Percentiles rank a stretch among this genome's conserved stretches.
Conservation (phyloP, 2,329 filamentous ascomycete species). For the Penicillium fuscoglaucum region DNA sequence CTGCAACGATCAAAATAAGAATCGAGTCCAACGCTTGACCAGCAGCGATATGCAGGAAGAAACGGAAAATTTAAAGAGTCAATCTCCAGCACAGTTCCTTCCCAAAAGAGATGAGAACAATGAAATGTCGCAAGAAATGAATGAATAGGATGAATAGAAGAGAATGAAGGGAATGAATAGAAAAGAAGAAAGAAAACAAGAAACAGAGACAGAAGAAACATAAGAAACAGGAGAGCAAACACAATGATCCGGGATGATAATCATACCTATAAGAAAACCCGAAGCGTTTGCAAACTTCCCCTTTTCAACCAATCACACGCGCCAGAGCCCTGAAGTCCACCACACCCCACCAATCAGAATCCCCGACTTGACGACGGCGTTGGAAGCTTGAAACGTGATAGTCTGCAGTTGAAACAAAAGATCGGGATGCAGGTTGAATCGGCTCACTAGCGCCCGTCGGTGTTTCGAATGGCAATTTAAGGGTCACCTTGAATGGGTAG, state of each 20-base stretch:
- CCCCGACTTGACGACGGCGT: constrained; percentile 5
- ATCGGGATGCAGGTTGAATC: constrained; percentile 20
- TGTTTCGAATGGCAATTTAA: not conserved
- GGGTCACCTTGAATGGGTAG: not conserved
- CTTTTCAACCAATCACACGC: constrained; percentile 19
- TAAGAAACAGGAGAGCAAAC: not conserved
- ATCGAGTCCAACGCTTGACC: constrained; percentile 14
- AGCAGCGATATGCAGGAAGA: constrained; percentile 13
- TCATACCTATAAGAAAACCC: not conserved
- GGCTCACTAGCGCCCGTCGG: not conserved
- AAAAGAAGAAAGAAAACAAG: not conserved
- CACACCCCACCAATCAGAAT: constrained; percentile 21
- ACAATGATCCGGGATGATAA: not conserved
- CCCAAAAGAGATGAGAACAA: constrained; percentile 14
- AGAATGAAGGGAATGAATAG: not conserved
- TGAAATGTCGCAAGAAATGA: not conserved
- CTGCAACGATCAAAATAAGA: constrained; percentile 14
- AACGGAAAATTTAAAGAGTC: constrained; percentile 12
- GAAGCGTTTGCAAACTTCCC: not conserved
- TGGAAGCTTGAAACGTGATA: constrained; percentile 24
- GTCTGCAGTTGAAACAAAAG: constrained; percentile 23
- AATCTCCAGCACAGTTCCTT: constrained; percentile 8
- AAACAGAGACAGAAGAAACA: not conserved
- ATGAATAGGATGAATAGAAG: constrained; percentile 2
- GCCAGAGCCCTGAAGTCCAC: constrained; percentile 14